phyloP scores from a whole-genome alignment of 2,329 filamentous ascomycete species.

The Hypoxylon sp. region DNA sequence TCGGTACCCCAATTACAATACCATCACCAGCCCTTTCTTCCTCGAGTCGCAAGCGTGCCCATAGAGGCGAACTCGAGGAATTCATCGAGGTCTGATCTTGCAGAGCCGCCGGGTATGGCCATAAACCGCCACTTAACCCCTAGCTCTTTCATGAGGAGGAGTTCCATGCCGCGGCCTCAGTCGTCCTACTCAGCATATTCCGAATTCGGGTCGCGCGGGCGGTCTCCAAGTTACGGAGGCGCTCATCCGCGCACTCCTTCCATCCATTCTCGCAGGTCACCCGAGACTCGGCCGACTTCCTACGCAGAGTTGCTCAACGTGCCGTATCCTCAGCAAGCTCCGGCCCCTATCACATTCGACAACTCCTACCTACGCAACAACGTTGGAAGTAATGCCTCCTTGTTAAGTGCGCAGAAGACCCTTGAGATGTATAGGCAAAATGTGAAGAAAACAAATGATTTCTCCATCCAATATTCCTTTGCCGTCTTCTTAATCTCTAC shows the following conservation, averaged over 20 bases:
- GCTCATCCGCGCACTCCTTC: constrained; percentile 62
- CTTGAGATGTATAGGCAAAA: constrained; percentile 98
- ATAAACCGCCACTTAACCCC: constrained; percentile 74
- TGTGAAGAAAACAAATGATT: constrained; percentile 95
- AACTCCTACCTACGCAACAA: constrained; percentile 83
- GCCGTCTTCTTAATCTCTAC: constrained; percentile 93
- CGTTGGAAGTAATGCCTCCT: constrained; percentile 89
- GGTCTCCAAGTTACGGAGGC: constrained; percentile 64
- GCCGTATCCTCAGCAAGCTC: constrained; percentile 83
- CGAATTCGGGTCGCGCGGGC: constrained; percentile 74
- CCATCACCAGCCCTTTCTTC: constrained; percentile 64
- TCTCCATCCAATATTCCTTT: constrained; percentile 93
- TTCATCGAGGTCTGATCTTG: constrained; percentile 65
- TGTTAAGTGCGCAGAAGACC: constrained; percentile 92
- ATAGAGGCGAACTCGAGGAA: constrained; percentile 58
- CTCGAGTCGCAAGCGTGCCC: constrained; percentile 59
- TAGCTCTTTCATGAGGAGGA: constrained; percentile 66
- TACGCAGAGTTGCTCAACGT: constrained; percentile 73
- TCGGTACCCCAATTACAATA: constrained; percentile 71
- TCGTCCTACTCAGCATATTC: constrained; percentile 83
- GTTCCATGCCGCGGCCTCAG: constrained; percentile 74
- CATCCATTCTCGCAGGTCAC: constrained; percentile 65
- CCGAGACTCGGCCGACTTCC: constrained; percentile 65
- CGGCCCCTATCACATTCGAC: constrained; percentile 76
- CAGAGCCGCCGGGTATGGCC: constrained; percentile 62